Percentiles rank a stretch among this genome's conserved stretches.
phyloP scores from a whole-genome alignment of 768 basidiomycete genomes.

The Chalciporus sphaerocephalus region DNA sequence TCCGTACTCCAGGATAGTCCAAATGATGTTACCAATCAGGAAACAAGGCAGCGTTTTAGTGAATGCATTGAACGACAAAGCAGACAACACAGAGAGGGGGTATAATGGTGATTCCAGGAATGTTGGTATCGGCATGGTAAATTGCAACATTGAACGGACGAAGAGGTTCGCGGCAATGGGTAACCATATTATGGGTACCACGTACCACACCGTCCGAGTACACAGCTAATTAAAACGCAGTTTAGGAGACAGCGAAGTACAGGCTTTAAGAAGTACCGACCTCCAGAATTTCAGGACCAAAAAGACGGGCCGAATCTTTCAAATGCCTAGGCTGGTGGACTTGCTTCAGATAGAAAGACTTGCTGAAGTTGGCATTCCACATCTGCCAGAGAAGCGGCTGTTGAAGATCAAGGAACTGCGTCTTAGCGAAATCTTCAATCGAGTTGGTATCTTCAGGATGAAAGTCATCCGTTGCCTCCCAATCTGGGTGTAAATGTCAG shows the following conservation, averaged over 20 bases:
- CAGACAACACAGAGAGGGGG: constrained; percentile 45
- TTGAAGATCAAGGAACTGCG: constrained; percentile 86
- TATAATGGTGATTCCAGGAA: constrained; percentile 55
- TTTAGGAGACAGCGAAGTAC: constrained; percentile 1
- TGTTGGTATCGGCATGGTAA: constrained; percentile 62
- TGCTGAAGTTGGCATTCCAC: constrained; percentile 85
- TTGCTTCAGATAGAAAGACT: constrained; percentile 93
- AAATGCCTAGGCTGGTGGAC: constrained; percentile 95
- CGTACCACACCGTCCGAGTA: constrained; percentile 90
- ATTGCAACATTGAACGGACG: constrained; percentile 78
- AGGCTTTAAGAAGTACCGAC: constrained; percentile 32
- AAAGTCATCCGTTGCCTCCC: constrained; percentile 87
- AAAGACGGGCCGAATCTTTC: constrained; percentile 77
- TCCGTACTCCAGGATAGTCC: constrained; percentile 91
- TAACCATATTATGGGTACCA: constrained; percentile 87
- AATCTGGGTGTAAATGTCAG: constrained; percentile 49
- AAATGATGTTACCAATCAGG: constrained; percentile 79
- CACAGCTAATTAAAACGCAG: constrained; percentile 48
- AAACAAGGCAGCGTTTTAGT: constrained; percentile 64
- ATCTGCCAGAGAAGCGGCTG: constrained; percentile 84
- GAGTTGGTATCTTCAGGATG: constrained; percentile 87
- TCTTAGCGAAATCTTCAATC: constrained; percentile 77
- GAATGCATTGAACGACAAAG: constrained; percentile 49
- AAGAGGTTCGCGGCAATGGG: constrained; percentile 82
- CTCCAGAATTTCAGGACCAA: constrained; percentile 80